Base-by-base conservation (phyloP, 768 basidiomycete genomes). In the Suillus tomentosus region DNA sequence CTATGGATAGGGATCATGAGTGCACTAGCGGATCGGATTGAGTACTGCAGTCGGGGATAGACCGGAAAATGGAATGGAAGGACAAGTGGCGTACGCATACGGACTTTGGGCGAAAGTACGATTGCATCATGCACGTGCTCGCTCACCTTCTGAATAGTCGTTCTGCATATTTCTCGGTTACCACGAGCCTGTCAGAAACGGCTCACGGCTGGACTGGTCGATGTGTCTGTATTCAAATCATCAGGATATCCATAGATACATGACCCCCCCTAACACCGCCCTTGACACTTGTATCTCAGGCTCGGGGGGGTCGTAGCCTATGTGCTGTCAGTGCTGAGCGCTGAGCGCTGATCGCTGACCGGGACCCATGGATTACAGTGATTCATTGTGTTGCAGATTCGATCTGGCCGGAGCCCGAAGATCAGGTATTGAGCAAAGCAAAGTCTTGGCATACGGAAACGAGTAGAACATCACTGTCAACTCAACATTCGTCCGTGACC, bases 211-310 rank as follows among this genome's bases (percentile, higher is more conserved):
- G 56, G 10, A 37, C 14, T 9, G 17, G 31, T 31, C 31, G 4
- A 6, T 31, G 31, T 31, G 31, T 31, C 3, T 47, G 17, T 11
- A 27, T 19, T 39, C 22, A 13, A 34, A 8, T n/a, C 27, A 19
- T 45, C 31, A 10, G 10, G 14, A 39, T 31, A 6, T 31, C 22
- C 11, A 6, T 36, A 17, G 13, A 51, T 13, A 13, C 3, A n/a
- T 43, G 47, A 42, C 42, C 72, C 71, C 36, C 71, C 65, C 64
- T 70, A 72, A 70, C 66, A 36, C 70, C 71, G 65, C 11, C 39
- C 6, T 43, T 43, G 9, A 31, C 31, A 31, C 31, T 31, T 31
- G 31, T 19, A 36, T 34, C 51, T 48, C 40, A 34, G 37, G 37
- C 37, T 31, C 31, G 31, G 1, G 31, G 31, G 5, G 5, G 7